Conservation (phyloP, 2,329 filamentous ascomycete genomes). For the Colletotrichum eremochloae region DNA sequence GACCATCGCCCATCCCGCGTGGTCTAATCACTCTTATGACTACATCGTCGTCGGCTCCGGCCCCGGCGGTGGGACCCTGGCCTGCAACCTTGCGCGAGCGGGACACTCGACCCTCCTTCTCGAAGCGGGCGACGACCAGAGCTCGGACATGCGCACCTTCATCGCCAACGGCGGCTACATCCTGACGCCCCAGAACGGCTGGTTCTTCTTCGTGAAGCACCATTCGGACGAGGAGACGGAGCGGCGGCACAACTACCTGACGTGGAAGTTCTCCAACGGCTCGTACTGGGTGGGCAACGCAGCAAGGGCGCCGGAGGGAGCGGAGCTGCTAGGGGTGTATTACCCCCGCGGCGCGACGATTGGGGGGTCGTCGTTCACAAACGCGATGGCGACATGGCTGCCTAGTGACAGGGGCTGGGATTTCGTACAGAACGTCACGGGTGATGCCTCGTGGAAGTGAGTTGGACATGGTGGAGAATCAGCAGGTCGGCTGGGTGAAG, state of each 20-base stretch:
- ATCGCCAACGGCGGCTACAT: conserved; percentile 25
- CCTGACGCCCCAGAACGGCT: conserved; percentile 14
- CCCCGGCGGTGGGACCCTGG: conserved; percentile 70
- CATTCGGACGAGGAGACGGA: not conserved
- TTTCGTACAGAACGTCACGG: conserved; percentile 68
- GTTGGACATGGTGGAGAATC: not conserved
- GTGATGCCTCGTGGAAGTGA: conserved; percentile 68
- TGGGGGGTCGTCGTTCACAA: conserved; percentile 68
- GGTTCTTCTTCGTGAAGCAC: conserved; percentile 28
- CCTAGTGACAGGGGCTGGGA: conserved; percentile 72
- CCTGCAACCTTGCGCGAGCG: conserved; percentile 69
- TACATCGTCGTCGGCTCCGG: conserved; percentile 75
- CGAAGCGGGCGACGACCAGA: conserved; percentile 72
- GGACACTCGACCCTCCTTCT: conserved; percentile 72
- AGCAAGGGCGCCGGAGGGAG: conserved; percentile 50
- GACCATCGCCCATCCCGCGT: not conserved
- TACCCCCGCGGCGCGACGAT: conserved; percentile 62
- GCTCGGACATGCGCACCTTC: conserved; percentile 3
- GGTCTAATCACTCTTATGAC: conserved; percentile 50
- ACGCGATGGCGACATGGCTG: conserved; percentile 69
- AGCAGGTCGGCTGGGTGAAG: no score
- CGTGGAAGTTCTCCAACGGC: conserved; percentile 53
- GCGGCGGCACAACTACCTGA: conserved; percentile 51
- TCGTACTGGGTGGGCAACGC: conserved; percentile 46
- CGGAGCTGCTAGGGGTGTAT: conserved; percentile 57